Conservation (phyloP, 2,329 filamentous ascomycete genomes). For the Cladosporium sp. region DNA sequence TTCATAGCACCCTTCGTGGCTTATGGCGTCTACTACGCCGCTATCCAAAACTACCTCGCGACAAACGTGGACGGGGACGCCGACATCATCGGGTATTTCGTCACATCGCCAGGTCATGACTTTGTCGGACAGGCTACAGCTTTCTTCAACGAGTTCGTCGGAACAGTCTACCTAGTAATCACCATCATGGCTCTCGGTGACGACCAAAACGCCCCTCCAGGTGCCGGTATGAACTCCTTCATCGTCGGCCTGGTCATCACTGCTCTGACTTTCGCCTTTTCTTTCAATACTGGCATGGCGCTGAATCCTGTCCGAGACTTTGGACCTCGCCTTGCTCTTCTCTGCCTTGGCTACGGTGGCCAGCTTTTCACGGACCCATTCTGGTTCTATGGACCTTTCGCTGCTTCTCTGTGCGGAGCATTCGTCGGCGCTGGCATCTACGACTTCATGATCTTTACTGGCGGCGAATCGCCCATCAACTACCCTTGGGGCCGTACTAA, state of each 20-base stretch:
- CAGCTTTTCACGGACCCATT: constrained; percentile 38
- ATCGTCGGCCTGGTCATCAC: constrained; percentile 44
- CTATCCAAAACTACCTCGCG: constrained; percentile 32
- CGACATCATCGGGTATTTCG: constrained; percentile 39
- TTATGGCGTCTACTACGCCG: constrained; percentile 40
- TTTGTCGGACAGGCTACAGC: constrained; percentile 43
- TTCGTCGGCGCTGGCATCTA: constrained; percentile 45
- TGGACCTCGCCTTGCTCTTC: constrained; percentile 44
- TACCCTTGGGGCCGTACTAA: constrained; percentile 37
- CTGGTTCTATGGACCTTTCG: constrained; percentile 46
- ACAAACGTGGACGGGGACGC: constrained; percentile 14
- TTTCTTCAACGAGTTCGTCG: constrained; percentile 48
- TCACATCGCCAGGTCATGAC: constrained; percentile 40
- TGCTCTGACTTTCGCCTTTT: constrained; percentile 37
- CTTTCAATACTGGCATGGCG: constrained; percentile 45
- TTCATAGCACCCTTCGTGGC: constrained; percentile 48
- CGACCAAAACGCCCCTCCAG: constrained; percentile 31
- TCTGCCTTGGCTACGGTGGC: constrained; percentile 42
- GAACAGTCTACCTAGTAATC: constrained; percentile 38
- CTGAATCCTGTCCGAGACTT: constrained; percentile 50
- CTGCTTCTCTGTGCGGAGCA: constrained; percentile 39
- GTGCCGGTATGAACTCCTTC: constrained; percentile 50
- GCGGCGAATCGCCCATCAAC: constrained; percentile 47
- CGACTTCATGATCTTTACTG: constrained; percentile 47
- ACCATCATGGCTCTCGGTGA: constrained; percentile 38